Evolutionary conservation across 2,329 filamentous ascomycete species (phyloP).

Genomic region (Xylariaceae sp.): DNA sequence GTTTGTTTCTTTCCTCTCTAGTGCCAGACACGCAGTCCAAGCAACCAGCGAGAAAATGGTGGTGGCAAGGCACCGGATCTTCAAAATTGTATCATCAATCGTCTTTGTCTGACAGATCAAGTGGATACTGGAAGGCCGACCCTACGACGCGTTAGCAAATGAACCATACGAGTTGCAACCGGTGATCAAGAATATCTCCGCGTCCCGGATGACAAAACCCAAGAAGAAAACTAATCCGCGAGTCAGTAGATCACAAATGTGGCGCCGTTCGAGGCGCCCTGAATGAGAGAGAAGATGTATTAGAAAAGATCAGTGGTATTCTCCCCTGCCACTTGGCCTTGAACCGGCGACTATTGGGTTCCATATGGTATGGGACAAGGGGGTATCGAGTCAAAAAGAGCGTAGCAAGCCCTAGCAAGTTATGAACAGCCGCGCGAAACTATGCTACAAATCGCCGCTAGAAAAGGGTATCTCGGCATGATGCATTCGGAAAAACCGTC

Average conservation of each 20-base stretch:
- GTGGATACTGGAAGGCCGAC: neutral
- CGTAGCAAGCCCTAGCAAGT: conserved; percentile 11
- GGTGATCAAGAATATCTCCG: neutral
- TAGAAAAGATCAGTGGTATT: conserved; percentile 13
- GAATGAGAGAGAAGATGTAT: conserved; percentile 8
- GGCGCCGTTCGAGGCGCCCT: conserved; percentile 12
- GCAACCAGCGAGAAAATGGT: conserved; percentile 30
- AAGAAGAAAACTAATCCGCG: neutral
- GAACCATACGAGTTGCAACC: neutral
- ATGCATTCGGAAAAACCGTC: conserved; percentile 8
- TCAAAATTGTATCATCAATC: neutral
- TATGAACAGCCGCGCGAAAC: conserved; percentile 11
- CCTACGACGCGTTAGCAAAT: conserved; percentile 9
- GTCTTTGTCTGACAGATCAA: neutral
- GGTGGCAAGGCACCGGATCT: conserved; percentile 15
- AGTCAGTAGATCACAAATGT: conserved; percentile 9
- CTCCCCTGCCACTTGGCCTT: conserved; percentile 31
- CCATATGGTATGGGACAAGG: conserved; percentile 23
- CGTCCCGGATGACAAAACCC: neutral
- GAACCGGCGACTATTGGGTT: conserved; percentile 15
- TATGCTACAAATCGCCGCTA: conserved; percentile 24
- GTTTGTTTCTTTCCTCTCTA: conserved; percentile 23
- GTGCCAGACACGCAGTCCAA: conserved; percentile 22
- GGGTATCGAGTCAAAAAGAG: conserved; percentile 11
- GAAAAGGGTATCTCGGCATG: conserved; percentile 23